Evolutionary conservation across 306 rosid genomes (phyloP).

Genomic region (Trifolium fragiferum): DNA sequence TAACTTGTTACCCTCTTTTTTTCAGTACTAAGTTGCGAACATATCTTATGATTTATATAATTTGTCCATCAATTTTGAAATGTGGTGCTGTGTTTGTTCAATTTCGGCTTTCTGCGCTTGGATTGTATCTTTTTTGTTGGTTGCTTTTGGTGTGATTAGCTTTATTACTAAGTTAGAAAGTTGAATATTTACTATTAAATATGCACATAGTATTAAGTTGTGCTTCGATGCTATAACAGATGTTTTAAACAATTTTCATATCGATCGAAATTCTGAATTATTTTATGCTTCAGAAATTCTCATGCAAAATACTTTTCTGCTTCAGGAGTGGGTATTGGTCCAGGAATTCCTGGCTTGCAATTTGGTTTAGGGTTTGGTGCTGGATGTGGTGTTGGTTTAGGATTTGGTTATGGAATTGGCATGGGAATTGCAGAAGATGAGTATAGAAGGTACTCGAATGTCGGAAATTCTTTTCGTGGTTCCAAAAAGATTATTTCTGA

Average conservation of each 20-base stretch:
- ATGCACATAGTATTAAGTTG: neutral
- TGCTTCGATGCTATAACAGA: neutral
- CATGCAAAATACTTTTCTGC: conserved; percentile 18
- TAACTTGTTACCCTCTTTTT: neutral
- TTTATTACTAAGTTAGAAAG: neutral
- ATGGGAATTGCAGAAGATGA: conserved; percentile 84
- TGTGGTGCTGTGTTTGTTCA: neutral
- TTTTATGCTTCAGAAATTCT: conserved; percentile 23
- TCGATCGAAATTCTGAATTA: neutral
- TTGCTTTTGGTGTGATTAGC: neutral
- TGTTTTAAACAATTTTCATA: neutral
- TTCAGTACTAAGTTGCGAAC: neutral
- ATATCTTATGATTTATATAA: neutral
- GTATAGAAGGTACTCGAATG: conserved; percentile 65
- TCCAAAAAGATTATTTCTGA: conserved; percentile 53
- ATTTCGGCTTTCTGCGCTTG: neutral
- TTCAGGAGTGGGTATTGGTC: conserved; percentile 87
- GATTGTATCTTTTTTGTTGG: neutral
- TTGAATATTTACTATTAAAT: neutral
- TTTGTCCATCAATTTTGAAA: neutral
- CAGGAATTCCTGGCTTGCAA: conserved; percentile 89
- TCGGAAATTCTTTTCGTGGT: conserved; percentile 58
- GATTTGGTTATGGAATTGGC: conserved; percentile 94
- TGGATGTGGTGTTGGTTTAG: conserved; percentile 89
- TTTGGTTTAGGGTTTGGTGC: conserved; percentile 85